A percentile compares a stretch with the other conserved stretches of the same genome.
Conservation (phyloP, 805 yeast species). For the Barnettozyma pratensis region DNA sequence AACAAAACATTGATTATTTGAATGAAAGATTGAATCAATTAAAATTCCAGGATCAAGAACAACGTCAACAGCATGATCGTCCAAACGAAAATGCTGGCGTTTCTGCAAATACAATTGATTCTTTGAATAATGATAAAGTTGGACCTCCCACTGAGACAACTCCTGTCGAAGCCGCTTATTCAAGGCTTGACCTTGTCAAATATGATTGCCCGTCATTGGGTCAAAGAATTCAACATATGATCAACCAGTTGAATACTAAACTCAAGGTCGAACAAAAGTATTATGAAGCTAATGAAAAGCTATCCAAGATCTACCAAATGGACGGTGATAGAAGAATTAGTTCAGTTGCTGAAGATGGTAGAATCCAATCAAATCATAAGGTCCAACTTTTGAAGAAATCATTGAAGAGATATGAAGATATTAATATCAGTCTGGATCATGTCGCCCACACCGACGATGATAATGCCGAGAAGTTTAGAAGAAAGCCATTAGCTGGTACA, state of each 20-base stretch:
- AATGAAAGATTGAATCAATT: slow-evolving; percentile 70
- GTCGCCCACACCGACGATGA: slow-evolving; percentile 56
- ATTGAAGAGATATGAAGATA: slow-evolving; percentile 81
- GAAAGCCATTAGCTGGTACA: slow-evolving; percentile 80
- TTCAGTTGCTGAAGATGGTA: slow-evolving; percentile 86
- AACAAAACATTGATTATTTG: slow-evolving; percentile 83
- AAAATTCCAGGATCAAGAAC: slow-evolving; percentile 20
- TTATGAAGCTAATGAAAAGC: slow-evolving; percentile 86
- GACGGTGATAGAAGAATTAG: slow-evolving; percentile 88
- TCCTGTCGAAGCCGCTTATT: slow-evolving; percentile 34
- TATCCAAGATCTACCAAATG: slow-evolving; percentile 75
- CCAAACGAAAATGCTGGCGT: not conserved
- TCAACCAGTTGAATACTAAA: slow-evolving; percentile 91
- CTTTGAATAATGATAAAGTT: not conserved
- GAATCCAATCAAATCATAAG: slow-evolving; percentile 77
- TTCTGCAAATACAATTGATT: not conserved
- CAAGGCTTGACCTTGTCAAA: slow-evolving; percentile 76
- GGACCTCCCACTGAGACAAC: not conserved
- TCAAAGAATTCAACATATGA: slow-evolving; percentile 91
- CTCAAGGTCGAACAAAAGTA: slow-evolving; percentile 92
- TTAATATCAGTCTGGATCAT: slow-evolving; percentile 66
- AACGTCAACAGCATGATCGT: not conserved
- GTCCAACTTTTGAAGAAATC: slow-evolving; percentile 80
- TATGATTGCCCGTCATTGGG: slow-evolving; percentile 94
- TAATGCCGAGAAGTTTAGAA: slow-evolving; percentile 60